Evolutionary conservation across 2,329 filamentous ascomycete species (phyloP).

Genomic region (Pestalotiopsis sp.): DNA sequence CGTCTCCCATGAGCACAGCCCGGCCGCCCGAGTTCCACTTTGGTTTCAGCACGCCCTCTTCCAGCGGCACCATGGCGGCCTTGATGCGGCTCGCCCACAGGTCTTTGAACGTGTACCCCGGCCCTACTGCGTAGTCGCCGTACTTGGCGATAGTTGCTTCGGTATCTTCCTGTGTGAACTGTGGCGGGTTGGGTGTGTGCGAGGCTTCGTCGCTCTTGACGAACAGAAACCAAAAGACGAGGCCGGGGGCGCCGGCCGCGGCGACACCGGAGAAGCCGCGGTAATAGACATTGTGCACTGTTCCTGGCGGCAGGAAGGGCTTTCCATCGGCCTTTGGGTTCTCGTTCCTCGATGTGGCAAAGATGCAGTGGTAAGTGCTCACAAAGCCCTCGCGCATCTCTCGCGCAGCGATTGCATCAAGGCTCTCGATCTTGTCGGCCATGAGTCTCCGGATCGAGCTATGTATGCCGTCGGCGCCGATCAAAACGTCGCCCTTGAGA

Average conservation of each 20-base stretch:
- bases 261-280: not conserved
- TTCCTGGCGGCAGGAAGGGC: not conserved
- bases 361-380: constrained; percentile 1
- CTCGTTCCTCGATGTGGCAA: not conserved
- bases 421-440: not conserved
- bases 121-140: constrained; percentile 16
- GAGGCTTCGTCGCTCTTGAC: not conserved
- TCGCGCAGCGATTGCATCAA: not conserved
- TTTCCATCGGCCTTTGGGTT: not conserved
- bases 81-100: constrained; percentile 17
- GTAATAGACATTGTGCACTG: not conserved
- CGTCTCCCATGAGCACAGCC: constrained; percentile 17
- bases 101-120: constrained; percentile 21
- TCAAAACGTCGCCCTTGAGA: not conserved
- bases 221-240: constrained; percentile 1
- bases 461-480: not conserved
- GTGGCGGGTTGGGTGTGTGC: not conserved
- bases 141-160: constrained; percentile 14
- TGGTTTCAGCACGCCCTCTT: constrained; percentile 17
- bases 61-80: constrained; percentile 16
- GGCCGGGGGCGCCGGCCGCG: not conserved
- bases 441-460: not conserved
- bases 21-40: constrained; percentile 18
- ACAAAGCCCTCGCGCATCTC: not conserved
- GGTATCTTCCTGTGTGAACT: constrained; percentile 15